A percentile compares a stretch with the other conserved stretches of the same genome.
phyloP scores from a whole-genome alignment of 83 land plant genomes.

The Picea abies region DNA sequence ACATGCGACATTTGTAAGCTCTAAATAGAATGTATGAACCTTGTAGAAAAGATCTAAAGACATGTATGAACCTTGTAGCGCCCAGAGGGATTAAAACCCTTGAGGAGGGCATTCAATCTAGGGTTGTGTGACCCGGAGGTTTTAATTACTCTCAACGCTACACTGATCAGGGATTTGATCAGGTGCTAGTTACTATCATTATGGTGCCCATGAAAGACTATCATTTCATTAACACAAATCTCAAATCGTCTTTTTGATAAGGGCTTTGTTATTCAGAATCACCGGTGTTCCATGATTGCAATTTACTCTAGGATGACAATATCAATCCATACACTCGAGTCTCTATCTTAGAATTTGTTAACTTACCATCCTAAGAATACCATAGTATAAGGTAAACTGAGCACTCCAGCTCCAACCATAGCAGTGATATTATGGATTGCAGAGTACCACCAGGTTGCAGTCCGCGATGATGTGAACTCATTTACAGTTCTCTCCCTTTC shows the following conservation, averaged over 20 bases:
- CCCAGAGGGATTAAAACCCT: too few species aligned
- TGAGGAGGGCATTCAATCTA: too few species aligned
- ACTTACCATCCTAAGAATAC: conserved; percentile 56
- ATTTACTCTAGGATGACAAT: background rate
- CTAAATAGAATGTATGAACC: background rate
- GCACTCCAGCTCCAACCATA: conserved; percentile 67
- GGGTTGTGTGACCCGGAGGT: too few species aligned
- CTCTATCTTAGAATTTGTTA: background rate
- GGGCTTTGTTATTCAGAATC: too few species aligned
- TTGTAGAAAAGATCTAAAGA: background rate
- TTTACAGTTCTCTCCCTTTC: too few species aligned
- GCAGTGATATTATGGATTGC: conserved; percentile 59
- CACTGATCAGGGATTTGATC: too few species aligned
- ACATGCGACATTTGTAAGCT: background rate
- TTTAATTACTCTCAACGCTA: too few species aligned
- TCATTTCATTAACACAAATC: background rate
- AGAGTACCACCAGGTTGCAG: conserved; percentile 62
- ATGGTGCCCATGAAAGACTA: too few species aligned
- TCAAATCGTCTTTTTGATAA: background rate
- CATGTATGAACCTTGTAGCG: too few species aligned
- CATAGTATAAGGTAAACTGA: conserved; percentile 64
- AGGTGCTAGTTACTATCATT: too few species aligned
- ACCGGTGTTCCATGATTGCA: background rate
- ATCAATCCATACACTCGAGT: too few species aligned
- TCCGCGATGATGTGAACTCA: conserved; percentile 2